phyloP scores from a whole-genome alignment of 495 filamentous ascomycete species.

The Trichoderma orchidacearum region DNA sequence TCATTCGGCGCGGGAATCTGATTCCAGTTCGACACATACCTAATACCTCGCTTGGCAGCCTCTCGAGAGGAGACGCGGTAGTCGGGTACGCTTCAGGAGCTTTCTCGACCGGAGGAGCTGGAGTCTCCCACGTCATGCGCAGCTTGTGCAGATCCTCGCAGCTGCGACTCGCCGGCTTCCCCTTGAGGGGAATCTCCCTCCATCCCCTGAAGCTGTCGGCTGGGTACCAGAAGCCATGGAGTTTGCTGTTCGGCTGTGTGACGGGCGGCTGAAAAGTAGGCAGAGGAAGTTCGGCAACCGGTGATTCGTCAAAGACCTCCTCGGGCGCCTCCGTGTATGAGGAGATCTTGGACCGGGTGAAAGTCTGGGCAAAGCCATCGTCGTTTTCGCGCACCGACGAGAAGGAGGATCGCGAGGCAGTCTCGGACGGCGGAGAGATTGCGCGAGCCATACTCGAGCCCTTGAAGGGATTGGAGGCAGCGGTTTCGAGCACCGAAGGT shows the following conservation, averaged over 20 bases:
- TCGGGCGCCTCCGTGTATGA: conserved; percentile 31
- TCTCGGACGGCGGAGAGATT: conserved; percentile 15
- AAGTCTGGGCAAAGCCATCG: conserved; percentile 50
- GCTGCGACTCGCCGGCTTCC: conserved; percentile 57
- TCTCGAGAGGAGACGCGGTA: conserved; percentile 43
- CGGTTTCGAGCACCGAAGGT: neutral
- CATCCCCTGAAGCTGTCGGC: conserved; percentile 58
- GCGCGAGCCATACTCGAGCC: neutral
- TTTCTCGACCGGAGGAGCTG: conserved; percentile 23
- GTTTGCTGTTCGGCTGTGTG: conserved; percentile 28
- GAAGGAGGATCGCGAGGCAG: conserved; percentile 35
- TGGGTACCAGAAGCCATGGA: conserved; percentile 53
- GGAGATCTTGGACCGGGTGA: conserved; percentile 52
- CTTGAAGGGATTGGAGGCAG: neutral
- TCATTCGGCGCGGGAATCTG: too few relatives aligned
- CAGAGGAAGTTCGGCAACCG: conserved; percentile 16
- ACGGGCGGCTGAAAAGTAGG: conserved; percentile 33
- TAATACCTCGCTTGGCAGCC: conserved; percentile 54
- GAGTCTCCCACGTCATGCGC: conserved; percentile 39
- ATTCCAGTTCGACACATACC: conserved; percentile 36
- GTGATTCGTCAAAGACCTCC: conserved; percentile 29
- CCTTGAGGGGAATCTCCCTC: conserved; percentile 55
- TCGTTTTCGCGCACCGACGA: conserved; percentile 42
- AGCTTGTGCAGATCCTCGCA: conserved; percentile 52
- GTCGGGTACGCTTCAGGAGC: conserved; percentile 15